Evolutionary conservation across 352 stramenopile genomes (phyloP).

Genomic region (Phytophthora chlamydospora): DNA sequence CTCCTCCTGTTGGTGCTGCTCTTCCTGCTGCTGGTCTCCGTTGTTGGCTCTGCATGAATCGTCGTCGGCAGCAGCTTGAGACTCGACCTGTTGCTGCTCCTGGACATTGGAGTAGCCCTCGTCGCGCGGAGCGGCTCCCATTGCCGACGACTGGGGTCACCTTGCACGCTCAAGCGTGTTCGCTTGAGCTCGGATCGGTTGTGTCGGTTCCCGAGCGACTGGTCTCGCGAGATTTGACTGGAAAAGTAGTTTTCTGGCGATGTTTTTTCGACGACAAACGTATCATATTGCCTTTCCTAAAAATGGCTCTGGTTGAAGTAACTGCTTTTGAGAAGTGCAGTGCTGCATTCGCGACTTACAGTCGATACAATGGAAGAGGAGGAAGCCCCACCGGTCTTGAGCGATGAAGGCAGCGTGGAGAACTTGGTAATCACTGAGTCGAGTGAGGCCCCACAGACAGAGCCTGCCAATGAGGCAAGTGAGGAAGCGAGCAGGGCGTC

Average conservation of each 20-base stretch:
- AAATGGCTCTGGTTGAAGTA: conserved; percentile 7
- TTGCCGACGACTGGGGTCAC: conserved; percentile 2
- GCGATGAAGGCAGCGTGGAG: not conserved
- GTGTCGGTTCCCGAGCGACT: not conserved
- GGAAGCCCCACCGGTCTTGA: not conserved
- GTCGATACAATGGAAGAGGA: conserved; percentile 13
- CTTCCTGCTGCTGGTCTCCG: conserved; percentile 11
- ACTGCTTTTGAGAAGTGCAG: conserved; percentile 7
- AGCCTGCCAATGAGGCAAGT: conserved; percentile 7
- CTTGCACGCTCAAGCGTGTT: no score
- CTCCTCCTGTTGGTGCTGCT: conserved; percentile 16
- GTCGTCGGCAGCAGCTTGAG: not conserved
- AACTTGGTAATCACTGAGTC: not conserved
- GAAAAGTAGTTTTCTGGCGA: no score
- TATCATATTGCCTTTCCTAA: no score
- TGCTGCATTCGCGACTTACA: not conserved
- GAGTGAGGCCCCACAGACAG: conserved; percentile 11
- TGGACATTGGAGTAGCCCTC: conserved; percentile 1
- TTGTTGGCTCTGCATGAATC: conserved; percentile 7
- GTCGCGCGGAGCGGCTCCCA: conserved; percentile 15
- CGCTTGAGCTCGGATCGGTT: no score
- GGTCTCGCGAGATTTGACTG: not conserved
- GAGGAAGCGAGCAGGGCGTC: conserved; percentile 1
- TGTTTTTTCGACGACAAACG: no score
- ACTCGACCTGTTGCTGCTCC: conserved; percentile 10